These are phyloP conservation scores for Hyphopichia fennica DNA, from an alignment of 1,139 yeast species.

Conservation along the genomic window DNA sequence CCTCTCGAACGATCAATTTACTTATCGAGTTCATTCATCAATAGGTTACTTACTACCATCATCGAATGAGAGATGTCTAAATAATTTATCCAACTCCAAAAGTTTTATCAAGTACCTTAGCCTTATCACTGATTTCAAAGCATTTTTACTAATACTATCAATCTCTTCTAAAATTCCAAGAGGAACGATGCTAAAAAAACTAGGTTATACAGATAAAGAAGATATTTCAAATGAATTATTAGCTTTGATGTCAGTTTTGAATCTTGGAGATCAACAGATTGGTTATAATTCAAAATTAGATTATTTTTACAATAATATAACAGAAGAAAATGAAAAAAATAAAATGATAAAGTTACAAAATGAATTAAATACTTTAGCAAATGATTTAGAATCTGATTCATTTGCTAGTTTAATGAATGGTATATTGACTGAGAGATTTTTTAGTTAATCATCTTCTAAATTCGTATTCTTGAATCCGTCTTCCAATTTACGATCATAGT, in stretches of 20 bases:
- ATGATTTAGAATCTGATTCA: conserved; percentile 24
- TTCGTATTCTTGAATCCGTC: too few species aligned
- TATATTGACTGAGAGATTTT: conserved; percentile 24
- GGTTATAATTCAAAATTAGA: conserved; percentile 25
- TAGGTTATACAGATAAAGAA: conserved; percentile 22
- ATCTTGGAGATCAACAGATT: conserved; percentile 29
- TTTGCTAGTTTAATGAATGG: conserved; percentile 29
- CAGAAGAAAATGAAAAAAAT: conserved; percentile 9
- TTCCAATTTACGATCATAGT: too few species aligned
- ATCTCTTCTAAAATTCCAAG: conserved; percentile 23
- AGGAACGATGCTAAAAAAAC: conserved; percentile 18
- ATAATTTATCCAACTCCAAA: conserved; percentile 4
- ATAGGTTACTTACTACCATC: conserved; percentile 27
- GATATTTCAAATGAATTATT: conserved; percentile 16
- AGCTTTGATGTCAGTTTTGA: conserved; percentile 22
- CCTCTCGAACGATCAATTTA: conserved; percentile 11
- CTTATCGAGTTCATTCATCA: conserved; percentile 10
- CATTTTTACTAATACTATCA: conserved; percentile 27
- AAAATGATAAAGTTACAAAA: conserved; percentile 6
- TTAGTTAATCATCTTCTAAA: too few species aligned
- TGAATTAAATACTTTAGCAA: conserved; percentile 21
- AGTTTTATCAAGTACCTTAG: conserved; percentile 22
- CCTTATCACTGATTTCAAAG: conserved; percentile 30
- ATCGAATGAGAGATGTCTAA: conserved; percentile 6
- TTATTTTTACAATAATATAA: conserved; percentile 20